Evolutionary conservation across 306 rosid species (phyloP).

Genomic region (Fragaria vesca): DNA sequence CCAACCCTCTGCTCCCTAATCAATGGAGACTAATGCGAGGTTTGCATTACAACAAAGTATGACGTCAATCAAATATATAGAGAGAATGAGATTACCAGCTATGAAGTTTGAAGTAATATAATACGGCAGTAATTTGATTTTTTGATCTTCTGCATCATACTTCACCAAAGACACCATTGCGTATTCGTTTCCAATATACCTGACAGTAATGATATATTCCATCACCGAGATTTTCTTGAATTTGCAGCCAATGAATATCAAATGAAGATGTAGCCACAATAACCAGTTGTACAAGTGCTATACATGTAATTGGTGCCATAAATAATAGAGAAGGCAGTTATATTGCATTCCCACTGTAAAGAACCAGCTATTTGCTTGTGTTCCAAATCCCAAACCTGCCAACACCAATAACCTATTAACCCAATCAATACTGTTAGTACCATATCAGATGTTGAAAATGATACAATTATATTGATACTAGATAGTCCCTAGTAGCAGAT

Average conservation of each 20-base stretch:
- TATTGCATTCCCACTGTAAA: conserved; percentile 79
- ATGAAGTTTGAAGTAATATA: conserved; percentile 67
- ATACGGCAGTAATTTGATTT: conserved; percentile 59
- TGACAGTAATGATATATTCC: conserved; percentile 40
- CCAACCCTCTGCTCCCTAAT: background rate
- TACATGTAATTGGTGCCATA: conserved; percentile 87
- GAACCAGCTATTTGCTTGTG: conserved; percentile 60
- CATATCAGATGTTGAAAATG: conserved; percentile 9
- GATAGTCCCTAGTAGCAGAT: background rate
- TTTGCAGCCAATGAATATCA: conserved; percentile 14
- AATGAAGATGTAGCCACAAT: conserved; percentile 17
- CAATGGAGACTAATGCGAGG: background rate
- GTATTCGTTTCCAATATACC: conserved; percentile 80
- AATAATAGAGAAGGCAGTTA: conserved; percentile 85
- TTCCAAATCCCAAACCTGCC: conserved; percentile 95
- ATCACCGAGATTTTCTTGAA: conserved; percentile 13
- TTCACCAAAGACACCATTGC: conserved; percentile 69
- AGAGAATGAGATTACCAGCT: conserved; percentile 51
- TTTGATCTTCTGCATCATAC: conserved; percentile 55
- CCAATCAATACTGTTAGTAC: conserved; percentile 22
- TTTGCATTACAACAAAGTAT: background rate
- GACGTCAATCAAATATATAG: conserved; percentile 24
- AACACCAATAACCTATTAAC: conserved; percentile 46
- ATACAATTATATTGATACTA: background rate
- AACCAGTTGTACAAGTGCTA: conserved; percentile 34